Evolutionary conservation across 129 eudicot genomes (phyloP).

Genomic region (Apium graveolens): DNA sequence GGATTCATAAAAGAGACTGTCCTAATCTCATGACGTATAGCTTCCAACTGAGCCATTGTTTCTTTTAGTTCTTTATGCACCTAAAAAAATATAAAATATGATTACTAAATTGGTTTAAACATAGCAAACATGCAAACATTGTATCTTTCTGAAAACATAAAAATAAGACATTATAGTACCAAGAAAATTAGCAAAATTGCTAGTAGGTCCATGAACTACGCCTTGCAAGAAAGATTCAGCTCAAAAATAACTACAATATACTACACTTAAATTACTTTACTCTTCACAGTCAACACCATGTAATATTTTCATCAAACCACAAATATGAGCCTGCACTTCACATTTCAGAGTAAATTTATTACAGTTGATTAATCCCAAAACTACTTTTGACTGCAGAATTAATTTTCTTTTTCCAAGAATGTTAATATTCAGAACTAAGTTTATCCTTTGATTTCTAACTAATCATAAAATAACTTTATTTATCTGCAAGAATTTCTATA

Average conservation of each 20-base stretch:
- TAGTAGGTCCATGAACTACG: neutral
- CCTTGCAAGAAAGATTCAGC: neutral
- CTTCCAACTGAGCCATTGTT: constrained; percentile 81
- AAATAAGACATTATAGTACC: neutral
- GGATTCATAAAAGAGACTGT: constrained; percentile 73
- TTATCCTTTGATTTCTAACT: neutral
- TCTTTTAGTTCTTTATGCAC: constrained; percentile 94
- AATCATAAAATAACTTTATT: neutral
- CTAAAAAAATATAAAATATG: constrained; percentile 19
- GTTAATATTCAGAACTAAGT: neutral
- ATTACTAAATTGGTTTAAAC: neutral
- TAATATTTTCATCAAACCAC: neutral
- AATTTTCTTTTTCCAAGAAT: neutral
- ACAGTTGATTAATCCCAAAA: neutral
- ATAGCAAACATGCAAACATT: neutral
- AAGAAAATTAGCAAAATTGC: neutral
- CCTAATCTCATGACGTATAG: constrained; percentile 83
- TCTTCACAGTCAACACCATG: neutral
- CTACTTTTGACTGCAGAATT: neutral
- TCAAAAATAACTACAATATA: neutral
- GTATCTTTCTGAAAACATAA: neutral
- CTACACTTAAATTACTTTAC: neutral
- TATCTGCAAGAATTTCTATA: too few species aligned
- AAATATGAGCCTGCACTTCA: neutral
- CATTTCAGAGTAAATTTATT: neutral